Conservation (phyloP, 2,329 filamentous ascomycete genomes). For the Knoxdaviesia proteae region DNA sequence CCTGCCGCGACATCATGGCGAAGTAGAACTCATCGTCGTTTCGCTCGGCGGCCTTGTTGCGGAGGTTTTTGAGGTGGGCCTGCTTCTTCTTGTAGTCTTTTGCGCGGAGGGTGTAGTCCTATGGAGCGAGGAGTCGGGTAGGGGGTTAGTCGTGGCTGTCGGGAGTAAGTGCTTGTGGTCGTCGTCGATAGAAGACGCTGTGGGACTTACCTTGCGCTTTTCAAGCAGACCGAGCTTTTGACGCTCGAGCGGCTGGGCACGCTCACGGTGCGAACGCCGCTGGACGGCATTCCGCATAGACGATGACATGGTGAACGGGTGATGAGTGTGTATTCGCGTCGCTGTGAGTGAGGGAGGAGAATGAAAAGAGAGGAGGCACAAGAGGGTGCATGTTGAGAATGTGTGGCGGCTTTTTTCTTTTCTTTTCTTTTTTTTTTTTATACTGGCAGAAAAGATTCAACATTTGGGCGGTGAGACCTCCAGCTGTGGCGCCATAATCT, state of each 20-base stretch:
- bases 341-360: background rate
- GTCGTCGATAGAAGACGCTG: too few relatives aligned
- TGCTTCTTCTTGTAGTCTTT: constrained; percentile 48
- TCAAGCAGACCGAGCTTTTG: constrained; percentile 79
- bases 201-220: constrained; percentile 57
- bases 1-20: constrained; percentile 43
- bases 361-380: background rate
- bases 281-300: constrained; percentile 43
- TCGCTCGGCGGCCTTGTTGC: constrained; percentile 39
- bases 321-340: background rate
- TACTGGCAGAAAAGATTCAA: background rate
- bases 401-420: background rate
- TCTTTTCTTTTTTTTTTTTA: too few relatives aligned
- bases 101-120: constrained; percentile 45
- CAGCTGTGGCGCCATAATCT: too few relatives aligned
- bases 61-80: constrained; percentile 33
- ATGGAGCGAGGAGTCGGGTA: background rate
- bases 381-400: background rate
- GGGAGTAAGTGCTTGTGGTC: too few relatives aligned
- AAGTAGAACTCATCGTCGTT: constrained; percentile 59
- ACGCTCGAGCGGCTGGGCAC: constrained; percentile 68
- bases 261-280: constrained; percentile 72
- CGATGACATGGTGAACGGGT: constrained; percentile 24
- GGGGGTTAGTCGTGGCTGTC: background rate
- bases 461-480: background rate